phyloP scores from a whole-genome alignment of 176 grass and related monocot species.

The Phyllostachys edulis region DNA sequence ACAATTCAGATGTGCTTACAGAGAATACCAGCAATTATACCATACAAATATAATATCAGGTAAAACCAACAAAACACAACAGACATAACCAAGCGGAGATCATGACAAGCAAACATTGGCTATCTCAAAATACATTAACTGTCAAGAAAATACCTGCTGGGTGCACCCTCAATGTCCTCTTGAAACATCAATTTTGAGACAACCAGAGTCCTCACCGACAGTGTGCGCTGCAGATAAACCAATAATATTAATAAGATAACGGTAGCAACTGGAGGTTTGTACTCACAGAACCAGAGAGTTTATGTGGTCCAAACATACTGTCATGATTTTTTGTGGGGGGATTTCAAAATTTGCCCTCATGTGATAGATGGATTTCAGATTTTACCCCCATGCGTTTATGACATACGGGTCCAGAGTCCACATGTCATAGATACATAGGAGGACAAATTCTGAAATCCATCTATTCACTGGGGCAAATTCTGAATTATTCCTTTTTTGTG shows the following conservation, averaged over 20 bases:
- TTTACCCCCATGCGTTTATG: too few relatives aligned
- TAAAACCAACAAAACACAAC: neutral
- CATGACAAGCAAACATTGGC: neutral
- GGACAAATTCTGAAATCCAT: too few relatives aligned
- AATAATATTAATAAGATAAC: neutral
- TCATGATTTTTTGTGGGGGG: too few relatives aligned
- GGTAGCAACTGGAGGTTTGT: neutral
- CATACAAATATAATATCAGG: neutral
- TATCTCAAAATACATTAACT: neutral
- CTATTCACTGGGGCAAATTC: too few relatives aligned
- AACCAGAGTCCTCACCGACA: neutral
- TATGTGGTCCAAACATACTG: neutral
- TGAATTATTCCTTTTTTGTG: too few relatives aligned
- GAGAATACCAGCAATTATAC: neutral
- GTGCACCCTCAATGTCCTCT: constrained; percentile 9
- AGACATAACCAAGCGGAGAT: neutral
- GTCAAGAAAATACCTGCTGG: constrained; percentile 43
- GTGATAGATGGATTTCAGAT: too few relatives aligned
- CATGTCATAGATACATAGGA: too few relatives aligned
- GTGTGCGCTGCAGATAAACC: neutral
- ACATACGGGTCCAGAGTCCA: too few relatives aligned
- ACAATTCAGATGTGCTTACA: neutral
- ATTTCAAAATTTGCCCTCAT: too few relatives aligned
- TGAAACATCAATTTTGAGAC: constrained; percentile 32
- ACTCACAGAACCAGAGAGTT: neutral